These are phyloP conservation scores for Mortierella sp. DNA, from an alignment of 371 early-diverging fungal genomes.

Conservation along the genomic window DNA sequence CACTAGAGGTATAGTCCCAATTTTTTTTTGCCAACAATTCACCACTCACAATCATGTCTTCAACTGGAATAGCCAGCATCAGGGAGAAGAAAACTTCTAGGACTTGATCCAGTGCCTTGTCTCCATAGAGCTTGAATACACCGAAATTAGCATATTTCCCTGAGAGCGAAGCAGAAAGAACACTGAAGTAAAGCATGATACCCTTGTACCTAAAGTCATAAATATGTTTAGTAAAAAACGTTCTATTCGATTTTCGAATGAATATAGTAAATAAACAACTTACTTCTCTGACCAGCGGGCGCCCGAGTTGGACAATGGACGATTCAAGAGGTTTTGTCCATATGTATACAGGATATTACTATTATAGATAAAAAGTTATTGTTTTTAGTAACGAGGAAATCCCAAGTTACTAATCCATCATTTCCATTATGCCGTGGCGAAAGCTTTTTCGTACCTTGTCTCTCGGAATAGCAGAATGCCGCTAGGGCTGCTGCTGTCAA, in stretches of 20 bases:
- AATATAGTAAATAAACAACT: too few relatives aligned
- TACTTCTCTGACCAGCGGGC: slow-evolving; percentile 50
- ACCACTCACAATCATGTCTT: slow-evolving; percentile 78
- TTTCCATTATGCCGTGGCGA: neutral
- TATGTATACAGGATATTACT: slow-evolving; percentile 54
- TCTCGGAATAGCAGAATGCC: slow-evolving; percentile 92
- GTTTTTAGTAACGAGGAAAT: neutral
- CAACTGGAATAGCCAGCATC: slow-evolving; percentile 77
- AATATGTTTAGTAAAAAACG: too few relatives aligned
- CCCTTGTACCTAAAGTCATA: slow-evolving; percentile 82
- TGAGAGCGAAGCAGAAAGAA: slow-evolving; percentile 76
- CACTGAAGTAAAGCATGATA: slow-evolving; percentile 80
- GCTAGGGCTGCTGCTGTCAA: slow-evolving; percentile 88
- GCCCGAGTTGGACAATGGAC: slow-evolving; percentile 21
- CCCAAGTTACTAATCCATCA: neutral
- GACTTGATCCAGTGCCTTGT: slow-evolving; percentile 83
- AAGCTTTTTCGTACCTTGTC: slow-evolving; percentile 67
- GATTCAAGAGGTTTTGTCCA: slow-evolving; percentile 42
- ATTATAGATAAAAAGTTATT: neutral
- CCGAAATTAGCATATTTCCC: slow-evolving; percentile 94
- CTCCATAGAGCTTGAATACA: slow-evolving; percentile 90
- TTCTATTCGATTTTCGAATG: too few relatives aligned
- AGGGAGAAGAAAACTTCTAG: slow-evolving; percentile 77
- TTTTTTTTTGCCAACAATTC: neutral
- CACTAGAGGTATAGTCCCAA: neutral